Conservation (phyloP, 108 stramenopile species). For the Cyclotella baltica region DNA sequence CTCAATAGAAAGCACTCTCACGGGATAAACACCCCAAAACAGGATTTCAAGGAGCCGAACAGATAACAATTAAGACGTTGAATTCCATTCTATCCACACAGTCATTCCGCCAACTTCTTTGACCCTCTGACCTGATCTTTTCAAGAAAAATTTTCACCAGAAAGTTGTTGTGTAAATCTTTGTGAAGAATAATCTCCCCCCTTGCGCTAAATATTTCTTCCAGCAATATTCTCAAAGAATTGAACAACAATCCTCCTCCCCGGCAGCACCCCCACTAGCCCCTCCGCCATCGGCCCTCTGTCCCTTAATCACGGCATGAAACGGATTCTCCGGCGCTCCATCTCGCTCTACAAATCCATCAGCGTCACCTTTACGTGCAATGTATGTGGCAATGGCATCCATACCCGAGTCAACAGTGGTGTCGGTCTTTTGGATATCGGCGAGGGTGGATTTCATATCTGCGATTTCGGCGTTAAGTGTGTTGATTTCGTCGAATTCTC, state of each 20-base stretch:
- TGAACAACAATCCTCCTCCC: not conserved
- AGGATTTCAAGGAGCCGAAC: too few species aligned
- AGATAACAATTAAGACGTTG: not conserved
- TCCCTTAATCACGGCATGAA: constrained; percentile 22
- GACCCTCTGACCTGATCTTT: not conserved
- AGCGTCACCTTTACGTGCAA: not conserved
- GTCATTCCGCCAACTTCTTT: not conserved
- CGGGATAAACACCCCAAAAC: too few species aligned
- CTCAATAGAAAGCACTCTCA: too few species aligned
- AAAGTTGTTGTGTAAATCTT: not conserved
- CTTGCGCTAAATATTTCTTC: not conserved
- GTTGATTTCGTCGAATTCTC: constrained; percentile 23
- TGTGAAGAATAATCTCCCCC: not conserved
- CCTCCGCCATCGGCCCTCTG: constrained; percentile 23
- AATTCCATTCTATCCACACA: not conserved
- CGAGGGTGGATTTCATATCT: constrained; percentile 29
- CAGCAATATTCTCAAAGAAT: not conserved
- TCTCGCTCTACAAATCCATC: constrained; percentile 33
- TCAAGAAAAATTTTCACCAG: not conserved
- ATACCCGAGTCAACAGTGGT: constrained; percentile 21
- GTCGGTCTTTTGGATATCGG: constrained; percentile 6
- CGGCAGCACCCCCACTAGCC: constrained; percentile 23
- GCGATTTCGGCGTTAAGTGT: constrained; percentile 21
- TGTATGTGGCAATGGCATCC: constrained; percentile 19
- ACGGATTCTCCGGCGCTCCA: constrained; percentile 18